Base-by-base conservation (phyloP, 495 filamentous ascomycete genomes). In the Durotheca rogersii region DNA sequence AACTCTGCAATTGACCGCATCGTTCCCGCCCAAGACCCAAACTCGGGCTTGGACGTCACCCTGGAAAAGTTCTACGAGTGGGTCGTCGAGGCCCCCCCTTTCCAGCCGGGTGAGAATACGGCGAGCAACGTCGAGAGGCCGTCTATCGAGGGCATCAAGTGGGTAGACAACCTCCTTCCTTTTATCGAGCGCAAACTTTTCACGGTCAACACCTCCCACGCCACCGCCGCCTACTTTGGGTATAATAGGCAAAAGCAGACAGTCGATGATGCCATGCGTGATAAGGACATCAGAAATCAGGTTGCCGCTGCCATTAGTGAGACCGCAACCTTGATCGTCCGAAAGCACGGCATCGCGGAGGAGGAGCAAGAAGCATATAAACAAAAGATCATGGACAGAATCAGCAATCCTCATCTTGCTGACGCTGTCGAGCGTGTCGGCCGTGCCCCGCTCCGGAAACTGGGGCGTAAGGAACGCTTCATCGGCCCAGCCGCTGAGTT, bases 181-280 rank as follows among this genome's bases (percentile, higher is more conserved):
- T 98, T 90, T 77, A 96, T 97, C 63, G 91, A 98, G 81, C 91
- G 93, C 71, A 98, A 98, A 77, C 84, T 98, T 51, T 98, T 89
- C 79, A 98, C 93, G 12, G 93, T 98, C 78, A 98, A 98, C 81
- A 97, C 93, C 17, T 85, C 89, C 36, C 93, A 98, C 66, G 93
- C 94, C 37, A 90, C 90, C n/a, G 90, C 92, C 17, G 93, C 93
- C 41, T 98, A 97, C 80, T 90, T 90, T 69, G 93, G 93, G 33
- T 83, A 93, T 76, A 73, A 87, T 65, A 80, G 81, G 27, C 81
- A 85, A 46, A 95, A 93, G 77, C 74, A 78, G 62, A 90, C 83
- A 23, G 90, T 98, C 51, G 87, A 92, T 58, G 92, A 97, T 47
- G 84, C 89, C 9, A 66, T 45, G 75, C 79, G 54, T n/a, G 76